Conservation (phyloP, 192 early-diverging fungal genomes). For the Backusella parvicylindrica region DNA sequence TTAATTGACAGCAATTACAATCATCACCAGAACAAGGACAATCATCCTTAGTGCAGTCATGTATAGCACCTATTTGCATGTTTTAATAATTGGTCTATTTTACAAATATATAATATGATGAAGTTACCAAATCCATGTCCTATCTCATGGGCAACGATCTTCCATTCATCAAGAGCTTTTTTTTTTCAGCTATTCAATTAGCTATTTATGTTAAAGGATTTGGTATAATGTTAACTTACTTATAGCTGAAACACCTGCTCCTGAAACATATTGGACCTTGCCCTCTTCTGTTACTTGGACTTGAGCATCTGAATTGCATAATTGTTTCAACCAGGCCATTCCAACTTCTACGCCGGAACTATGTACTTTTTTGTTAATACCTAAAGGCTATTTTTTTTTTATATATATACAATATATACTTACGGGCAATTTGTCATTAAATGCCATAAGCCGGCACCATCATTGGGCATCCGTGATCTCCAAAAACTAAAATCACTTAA, state of each 20-base stretch:
- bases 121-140: constrained; percentile 71
- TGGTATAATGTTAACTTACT: constrained; percentile 28
- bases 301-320: constrained; percentile 59
- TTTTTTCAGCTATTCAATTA: background rate
- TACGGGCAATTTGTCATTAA: constrained; percentile 81
- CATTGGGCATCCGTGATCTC: constrained; percentile 66
- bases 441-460: constrained; percentile 88
- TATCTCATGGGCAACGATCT: constrained; percentile 93
- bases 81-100: background rate
- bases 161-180: constrained; percentile 77
- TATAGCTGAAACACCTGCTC: constrained; percentile 82
- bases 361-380: background rate
- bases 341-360: constrained; percentile 77
- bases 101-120: background rate
- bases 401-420: constrained; percentile 18
- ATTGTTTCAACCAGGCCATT: constrained; percentile 82
- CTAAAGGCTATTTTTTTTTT: background rate
- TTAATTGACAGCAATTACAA: constrained; percentile 53
- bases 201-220: background rate
- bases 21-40: constrained; percentile 52
- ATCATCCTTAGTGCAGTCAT: constrained; percentile 74
- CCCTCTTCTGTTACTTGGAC: constrained; percentile 44
- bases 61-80: constrained; percentile 65
- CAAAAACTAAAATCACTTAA: constrained; percentile 87
- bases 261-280: constrained; percentile 61